These are phyloP conservation scores for Epichloe elymi DNA, from an alignment of 2,329 filamentous ascomycete species.

Conservation along the genomic window DNA sequence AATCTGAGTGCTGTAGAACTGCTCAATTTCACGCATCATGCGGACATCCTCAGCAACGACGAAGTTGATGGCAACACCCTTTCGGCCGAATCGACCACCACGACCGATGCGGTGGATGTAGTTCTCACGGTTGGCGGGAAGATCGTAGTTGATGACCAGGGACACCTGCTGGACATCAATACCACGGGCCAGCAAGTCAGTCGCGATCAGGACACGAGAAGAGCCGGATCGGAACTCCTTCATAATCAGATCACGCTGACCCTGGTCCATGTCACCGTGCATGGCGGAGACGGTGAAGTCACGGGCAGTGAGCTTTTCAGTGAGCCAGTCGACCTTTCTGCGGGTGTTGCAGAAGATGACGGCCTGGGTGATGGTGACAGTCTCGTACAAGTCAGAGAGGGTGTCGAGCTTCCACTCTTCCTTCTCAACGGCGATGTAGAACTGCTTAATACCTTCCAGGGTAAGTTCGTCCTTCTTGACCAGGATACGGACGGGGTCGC, in stretches of 20 bases:
- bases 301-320: slow-evolving; percentile 94
- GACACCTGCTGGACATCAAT: slow-evolving; percentile 99
- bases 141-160: slow-evolving; percentile 99
- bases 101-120: slow-evolving; percentile 99
- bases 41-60: slow-evolving; percentile 97
- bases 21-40: slow-evolving; percentile 99
- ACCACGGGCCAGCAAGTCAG: slow-evolving; percentile 94
- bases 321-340: slow-evolving; percentile 99
- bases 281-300: slow-evolving; percentile 99
- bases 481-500: slow-evolving; percentile 94
- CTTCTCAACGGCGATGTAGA: slow-evolving; percentile 99
- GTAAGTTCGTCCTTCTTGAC: slow-evolving; percentile 99
- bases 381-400: slow-evolving; percentile 97
- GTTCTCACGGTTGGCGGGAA: slow-evolving; percentile 98
- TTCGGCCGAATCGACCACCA: slow-evolving; percentile 98
- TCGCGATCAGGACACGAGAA: slow-evolving; percentile 96
- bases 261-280: slow-evolving; percentile 99
- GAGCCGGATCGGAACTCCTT: slow-evolving; percentile 99
- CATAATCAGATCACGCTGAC: slow-evolving; percentile 98
- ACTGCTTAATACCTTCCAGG: slow-evolving; percentile 99
- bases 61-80: slow-evolving; percentile 99
- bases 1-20: slow-evolving; percentile 99
- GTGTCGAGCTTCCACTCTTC: slow-evolving; percentile 99
- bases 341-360: slow-evolving; percentile 99
- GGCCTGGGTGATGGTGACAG: slow-evolving; percentile 96